A percentile compares a stretch with the other conserved stretches of the same genome.
phyloP scores from a whole-genome alignment of 83 land plant species.

The Diphasiastrum complanatum region DNA sequence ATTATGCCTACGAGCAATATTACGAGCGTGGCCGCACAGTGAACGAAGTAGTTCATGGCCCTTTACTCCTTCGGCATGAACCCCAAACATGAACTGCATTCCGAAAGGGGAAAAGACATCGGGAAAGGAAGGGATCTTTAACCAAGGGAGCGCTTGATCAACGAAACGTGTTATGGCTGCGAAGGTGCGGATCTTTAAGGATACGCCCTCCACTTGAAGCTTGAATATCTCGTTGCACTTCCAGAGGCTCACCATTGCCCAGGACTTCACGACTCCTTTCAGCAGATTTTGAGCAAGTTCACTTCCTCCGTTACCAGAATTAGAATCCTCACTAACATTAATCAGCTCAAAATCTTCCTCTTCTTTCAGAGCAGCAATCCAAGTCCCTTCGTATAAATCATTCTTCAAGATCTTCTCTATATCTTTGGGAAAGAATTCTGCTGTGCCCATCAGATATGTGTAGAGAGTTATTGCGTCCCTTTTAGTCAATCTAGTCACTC shows the following conservation, averaged over 20 bases:
- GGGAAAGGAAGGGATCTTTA: constrained; percentile 55
- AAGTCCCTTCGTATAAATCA: constrained; percentile 56
- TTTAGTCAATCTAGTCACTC: constrained; percentile 35
- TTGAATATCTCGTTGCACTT: constrained; percentile 38
- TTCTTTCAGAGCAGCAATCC: constrained; percentile 35
- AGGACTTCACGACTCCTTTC: constrained; percentile 3
- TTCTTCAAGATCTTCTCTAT: constrained; percentile 55
- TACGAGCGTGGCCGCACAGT: constrained; percentile 49
- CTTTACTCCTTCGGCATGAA: constrained; percentile 48
- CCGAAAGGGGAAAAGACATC: constrained; percentile 71
- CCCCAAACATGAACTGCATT: constrained; percentile 54
- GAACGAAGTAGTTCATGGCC: constrained; percentile 29
- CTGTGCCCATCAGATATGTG: constrained; percentile 47
- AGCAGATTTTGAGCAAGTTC: constrained; percentile 4
- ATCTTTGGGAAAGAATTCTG: constrained; percentile 87
- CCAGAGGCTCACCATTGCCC: constrained; percentile 41
- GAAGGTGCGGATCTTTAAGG: constrained; percentile 18
- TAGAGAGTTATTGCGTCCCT: constrained; percentile 55
- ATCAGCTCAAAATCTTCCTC: constrained; percentile 9
- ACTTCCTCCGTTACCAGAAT: not conserved
- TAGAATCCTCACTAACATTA: not conserved
- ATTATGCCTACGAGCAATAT: constrained; percentile 41
- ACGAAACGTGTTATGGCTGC: constrained; percentile 42
- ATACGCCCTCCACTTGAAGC: constrained; percentile 43
- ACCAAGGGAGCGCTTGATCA: constrained; percentile 55